Conservation (phyloP, 768 basidiomycete genomes). For the Fomitopsis serialis region DNA sequence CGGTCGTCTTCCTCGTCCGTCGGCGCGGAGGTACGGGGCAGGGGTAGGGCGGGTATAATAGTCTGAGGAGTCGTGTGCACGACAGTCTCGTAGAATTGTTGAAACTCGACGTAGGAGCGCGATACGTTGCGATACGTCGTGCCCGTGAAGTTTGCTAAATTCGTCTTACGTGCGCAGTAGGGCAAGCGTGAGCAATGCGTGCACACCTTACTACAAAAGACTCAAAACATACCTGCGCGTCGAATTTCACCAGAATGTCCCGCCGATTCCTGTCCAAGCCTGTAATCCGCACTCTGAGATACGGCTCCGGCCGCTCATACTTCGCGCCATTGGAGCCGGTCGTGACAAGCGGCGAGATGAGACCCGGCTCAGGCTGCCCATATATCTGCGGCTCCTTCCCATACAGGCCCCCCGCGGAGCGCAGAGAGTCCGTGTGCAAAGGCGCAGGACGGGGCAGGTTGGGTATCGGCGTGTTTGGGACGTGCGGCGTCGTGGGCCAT, state of each 20-base stretch:
- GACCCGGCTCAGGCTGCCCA: slow-evolving; percentile 77
- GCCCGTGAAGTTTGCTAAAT: slow-evolving; percentile 86
- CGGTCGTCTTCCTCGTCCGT: slow-evolving; percentile 99
- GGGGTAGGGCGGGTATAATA: slow-evolving; percentile 90
- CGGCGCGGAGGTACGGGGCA: slow-evolving; percentile 94
- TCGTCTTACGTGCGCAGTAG: slow-evolving; percentile 56
- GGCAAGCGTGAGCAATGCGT: neutral
- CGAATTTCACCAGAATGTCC: slow-evolving; percentile 90
- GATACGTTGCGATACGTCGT: slow-evolving; percentile 91
- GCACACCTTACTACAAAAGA: neutral
- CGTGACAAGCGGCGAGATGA: slow-evolving; percentile 70
- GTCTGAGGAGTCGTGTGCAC: slow-evolving; percentile 92
- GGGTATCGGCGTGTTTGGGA: slow-evolving; percentile 65
- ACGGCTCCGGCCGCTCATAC: slow-evolving; percentile 76
- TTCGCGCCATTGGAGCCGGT: slow-evolving; percentile 62
- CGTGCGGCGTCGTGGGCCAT: slow-evolving; percentile 80
- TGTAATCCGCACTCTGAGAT: slow-evolving; percentile 84
- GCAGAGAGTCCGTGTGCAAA: slow-evolving; percentile 36
- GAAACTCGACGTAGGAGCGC: slow-evolving; percentile 92
- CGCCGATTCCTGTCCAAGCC: slow-evolving; percentile 92
- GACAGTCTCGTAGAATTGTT: slow-evolving; percentile 88
- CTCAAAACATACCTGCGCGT: slow-evolving; percentile 71
- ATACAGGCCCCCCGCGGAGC: slow-evolving; percentile 54
- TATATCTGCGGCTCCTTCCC: slow-evolving; percentile 84
- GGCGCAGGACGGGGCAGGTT: slow-evolving; percentile 61